Evolutionary conservation across 2,329 filamentous ascomycete genomes (phyloP).

Genomic region (Emericellopsis cladophorae): DNA sequence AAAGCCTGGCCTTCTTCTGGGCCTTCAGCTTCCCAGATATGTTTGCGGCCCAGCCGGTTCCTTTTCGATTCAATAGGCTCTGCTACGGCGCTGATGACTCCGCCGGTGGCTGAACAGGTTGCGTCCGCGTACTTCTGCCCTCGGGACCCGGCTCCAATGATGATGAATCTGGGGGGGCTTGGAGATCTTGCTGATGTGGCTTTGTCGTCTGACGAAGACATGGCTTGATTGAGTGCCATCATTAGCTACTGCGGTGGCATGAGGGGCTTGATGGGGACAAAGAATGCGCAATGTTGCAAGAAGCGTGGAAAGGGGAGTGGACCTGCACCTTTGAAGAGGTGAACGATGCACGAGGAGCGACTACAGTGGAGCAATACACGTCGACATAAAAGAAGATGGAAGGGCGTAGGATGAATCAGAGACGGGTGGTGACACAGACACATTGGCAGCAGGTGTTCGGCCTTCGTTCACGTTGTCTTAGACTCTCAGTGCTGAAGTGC

Average conservation of each 20-base stretch:
- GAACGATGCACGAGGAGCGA: too few relatives aligned
- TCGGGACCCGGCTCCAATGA: conserved; percentile 74
- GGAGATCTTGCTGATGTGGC: conserved; percentile 26
- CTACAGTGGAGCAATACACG: too few relatives aligned
- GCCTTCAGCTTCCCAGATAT: conserved; percentile 52
- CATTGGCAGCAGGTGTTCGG: too few relatives aligned
- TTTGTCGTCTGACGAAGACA: conserved; percentile 3
- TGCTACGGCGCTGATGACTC: conserved; percentile 62
- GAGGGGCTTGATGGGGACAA: not conserved
- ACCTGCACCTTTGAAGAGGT: too few relatives aligned
- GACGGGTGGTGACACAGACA: too few relatives aligned
- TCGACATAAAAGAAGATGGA: too few relatives aligned
- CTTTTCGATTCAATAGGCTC: conserved; percentile 75
- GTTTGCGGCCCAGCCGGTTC: conserved; percentile 51
- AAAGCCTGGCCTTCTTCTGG: conserved; percentile 57
- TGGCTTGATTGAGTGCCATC: too few relatives aligned
- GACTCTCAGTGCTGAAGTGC: too few relatives aligned
- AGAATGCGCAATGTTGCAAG: not conserved
- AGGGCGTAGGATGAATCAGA: too few relatives aligned
- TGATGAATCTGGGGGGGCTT: conserved; percentile 52
- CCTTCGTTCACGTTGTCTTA: too few relatives aligned
- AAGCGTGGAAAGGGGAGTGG: too few relatives aligned
- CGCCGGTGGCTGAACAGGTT: conserved; percentile 51
- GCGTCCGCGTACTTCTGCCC: conserved; percentile 63
- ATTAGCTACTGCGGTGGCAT: too few relatives aligned